Conservation (phyloP, 2,329 filamentous ascomycete genomes). For the Alternaria longipes region DNA sequence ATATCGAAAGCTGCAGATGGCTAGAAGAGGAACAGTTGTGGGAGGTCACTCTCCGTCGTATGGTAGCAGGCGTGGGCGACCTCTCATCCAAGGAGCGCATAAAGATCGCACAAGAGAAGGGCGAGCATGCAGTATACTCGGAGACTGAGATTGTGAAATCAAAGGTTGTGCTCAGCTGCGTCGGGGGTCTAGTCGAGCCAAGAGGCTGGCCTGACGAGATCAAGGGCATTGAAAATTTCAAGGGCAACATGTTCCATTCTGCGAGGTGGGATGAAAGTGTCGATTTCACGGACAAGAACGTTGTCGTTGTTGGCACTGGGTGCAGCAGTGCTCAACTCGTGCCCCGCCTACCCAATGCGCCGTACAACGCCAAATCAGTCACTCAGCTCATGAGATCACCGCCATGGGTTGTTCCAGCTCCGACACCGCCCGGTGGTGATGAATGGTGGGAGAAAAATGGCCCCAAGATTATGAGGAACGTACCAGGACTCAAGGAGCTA, state of each 20-base stretch:
- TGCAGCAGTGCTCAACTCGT: constrained; percentile 68
- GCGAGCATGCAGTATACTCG: constrained; percentile 58
- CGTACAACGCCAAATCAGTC: constrained; percentile 63
- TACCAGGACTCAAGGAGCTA: constrained; percentile 62
- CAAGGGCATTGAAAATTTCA: constrained; percentile 62
- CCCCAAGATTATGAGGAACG: constrained; percentile 55
- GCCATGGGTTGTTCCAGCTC: constrained; percentile 63
- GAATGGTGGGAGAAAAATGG: constrained; percentile 59
- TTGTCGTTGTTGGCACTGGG: constrained; percentile 67
- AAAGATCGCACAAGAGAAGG: constrained; percentile 55
- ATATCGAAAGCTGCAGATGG: constrained; percentile 63
- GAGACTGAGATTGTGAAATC: constrained; percentile 62
- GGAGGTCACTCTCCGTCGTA: constrained; percentile 62
- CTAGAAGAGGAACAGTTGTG: constrained; percentile 63
- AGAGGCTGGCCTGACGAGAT: constrained; percentile 60
- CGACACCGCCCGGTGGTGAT: constrained; percentile 50
- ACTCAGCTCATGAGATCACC: constrained; percentile 68
- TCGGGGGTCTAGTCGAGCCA: constrained; percentile 66
- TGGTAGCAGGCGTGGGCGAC: constrained; percentile 64
- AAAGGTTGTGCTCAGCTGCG: constrained; percentile 64
- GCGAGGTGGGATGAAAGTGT: constrained; percentile 65
- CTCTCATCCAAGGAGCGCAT: constrained; percentile 59
- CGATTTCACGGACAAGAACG: constrained; percentile 64
- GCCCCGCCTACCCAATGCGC: constrained; percentile 58
- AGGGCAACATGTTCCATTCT: constrained; percentile 66